A percentile compares a stretch with the other conserved stretches of the same genome.
These are phyloP conservation scores for Pythium volutum DNA, from an alignment of 352 stramenopile species.

Conservation along the genomic window DNA sequence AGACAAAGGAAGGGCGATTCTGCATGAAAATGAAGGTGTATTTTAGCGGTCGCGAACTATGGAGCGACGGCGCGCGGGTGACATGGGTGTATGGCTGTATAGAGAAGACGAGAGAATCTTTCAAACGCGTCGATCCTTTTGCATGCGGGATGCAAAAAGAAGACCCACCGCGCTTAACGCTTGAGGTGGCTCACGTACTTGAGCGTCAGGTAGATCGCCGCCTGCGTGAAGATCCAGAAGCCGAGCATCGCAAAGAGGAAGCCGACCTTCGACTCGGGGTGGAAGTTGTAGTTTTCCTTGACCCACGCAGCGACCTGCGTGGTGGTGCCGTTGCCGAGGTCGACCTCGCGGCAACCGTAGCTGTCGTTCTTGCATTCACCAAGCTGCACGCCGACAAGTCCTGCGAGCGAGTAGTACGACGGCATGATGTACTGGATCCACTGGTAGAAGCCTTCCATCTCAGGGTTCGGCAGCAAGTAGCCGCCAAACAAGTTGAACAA, in stretches of 20 bases:
- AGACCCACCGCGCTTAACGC: constrained; percentile 30
- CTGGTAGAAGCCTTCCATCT: constrained; percentile 63
- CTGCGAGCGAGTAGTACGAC: constrained; percentile 52
- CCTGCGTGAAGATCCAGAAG: constrained; percentile 54
- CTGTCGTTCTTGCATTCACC: constrained; percentile 32
- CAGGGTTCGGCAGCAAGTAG: constrained; percentile 44
- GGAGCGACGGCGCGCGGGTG: background rate
- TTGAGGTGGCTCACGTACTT: constrained; percentile 73
- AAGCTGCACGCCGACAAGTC: constrained; percentile 37
- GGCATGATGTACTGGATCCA: constrained; percentile 68
- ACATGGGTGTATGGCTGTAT: background rate
- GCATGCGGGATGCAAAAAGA: background rate
- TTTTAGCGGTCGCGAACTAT: background rate
- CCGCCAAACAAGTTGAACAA: constrained; percentile 68
- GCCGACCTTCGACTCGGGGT: constrained; percentile 40
- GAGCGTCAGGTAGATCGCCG: constrained; percentile 57
- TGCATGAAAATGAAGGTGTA: background rate
- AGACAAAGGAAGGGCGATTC: background rate
- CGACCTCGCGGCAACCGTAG: constrained; percentile 22
- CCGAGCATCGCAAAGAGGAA: constrained; percentile 44
- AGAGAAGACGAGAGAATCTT: background rate
- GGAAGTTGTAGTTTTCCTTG: constrained; percentile 50
- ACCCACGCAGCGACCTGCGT: constrained; percentile 37
- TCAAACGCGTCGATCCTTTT: background rate
- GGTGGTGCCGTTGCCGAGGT: constrained; percentile 13